Percentiles rank a stretch among this genome's conserved stretches.
phyloP scores from a whole-genome alignment of 2,329 filamentous ascomycete species.

The Trichothecium roseum region DNA sequence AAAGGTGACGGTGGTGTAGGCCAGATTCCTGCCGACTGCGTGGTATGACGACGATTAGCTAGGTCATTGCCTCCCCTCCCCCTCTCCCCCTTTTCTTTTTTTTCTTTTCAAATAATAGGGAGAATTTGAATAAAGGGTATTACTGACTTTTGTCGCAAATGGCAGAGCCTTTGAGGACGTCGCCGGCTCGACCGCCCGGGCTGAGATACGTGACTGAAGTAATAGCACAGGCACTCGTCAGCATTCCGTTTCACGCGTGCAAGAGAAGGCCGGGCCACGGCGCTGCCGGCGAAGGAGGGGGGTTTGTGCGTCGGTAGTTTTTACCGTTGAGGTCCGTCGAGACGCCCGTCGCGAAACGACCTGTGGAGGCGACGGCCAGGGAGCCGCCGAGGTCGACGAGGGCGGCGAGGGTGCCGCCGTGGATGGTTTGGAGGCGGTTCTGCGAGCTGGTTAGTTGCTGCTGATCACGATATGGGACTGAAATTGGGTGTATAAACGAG shows the following conservation, averaged over 20 bases:
- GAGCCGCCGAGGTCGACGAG: constrained; percentile 60
- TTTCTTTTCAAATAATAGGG: no score
- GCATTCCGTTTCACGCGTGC: no score
- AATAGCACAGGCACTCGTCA: constrained; percentile 1
- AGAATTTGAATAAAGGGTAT: no score
- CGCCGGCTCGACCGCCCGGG: constrained; percentile 45
- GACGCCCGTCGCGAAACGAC: constrained; percentile 52
- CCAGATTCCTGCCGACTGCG: constrained; percentile 53
- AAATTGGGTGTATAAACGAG: no score
- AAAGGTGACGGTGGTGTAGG: constrained; percentile 51
- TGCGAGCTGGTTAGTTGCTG: constrained; percentile 17
- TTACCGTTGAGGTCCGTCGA: constrained; percentile 55
- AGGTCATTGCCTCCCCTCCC: no score
- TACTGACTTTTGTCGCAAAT: constrained; percentile 50
- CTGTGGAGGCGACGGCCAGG: constrained; percentile 54
- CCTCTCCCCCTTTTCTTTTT: no score
- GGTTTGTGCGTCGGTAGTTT: no score
- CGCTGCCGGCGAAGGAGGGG: no score
- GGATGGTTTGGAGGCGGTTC: constrained; percentile 68
- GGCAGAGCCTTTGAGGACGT: constrained; percentile 44
- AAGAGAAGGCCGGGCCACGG: no score
- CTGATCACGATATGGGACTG: no score
- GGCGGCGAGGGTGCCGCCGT: constrained; percentile 70
- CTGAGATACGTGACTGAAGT: constrained; percentile 50
- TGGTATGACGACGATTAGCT: no score